Evolutionary conservation across 495 filamentous ascomycete genomes (phyloP).

Genomic region (Apiosordaria backusii): DNA sequence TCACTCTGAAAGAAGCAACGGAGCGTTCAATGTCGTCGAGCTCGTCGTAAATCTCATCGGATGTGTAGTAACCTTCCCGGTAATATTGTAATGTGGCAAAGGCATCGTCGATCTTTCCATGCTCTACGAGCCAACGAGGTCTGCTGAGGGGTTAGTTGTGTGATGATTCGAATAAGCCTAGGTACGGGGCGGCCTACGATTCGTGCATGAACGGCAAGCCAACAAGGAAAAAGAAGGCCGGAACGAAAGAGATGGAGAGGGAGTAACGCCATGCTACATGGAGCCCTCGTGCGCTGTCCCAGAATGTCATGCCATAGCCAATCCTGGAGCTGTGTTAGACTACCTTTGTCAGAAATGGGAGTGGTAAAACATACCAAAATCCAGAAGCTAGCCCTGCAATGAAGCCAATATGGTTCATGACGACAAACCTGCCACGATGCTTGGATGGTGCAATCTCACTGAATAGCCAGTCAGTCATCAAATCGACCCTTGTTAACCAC

Average conservation of each 20-base stretch:
- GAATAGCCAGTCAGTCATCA: background rate
- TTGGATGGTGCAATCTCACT: conserved; percentile 54
- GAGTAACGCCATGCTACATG: conserved; percentile 46
- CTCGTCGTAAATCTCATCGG: conserved; percentile 36
- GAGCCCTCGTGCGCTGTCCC: conserved; percentile 30
- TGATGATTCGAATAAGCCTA: background rate
- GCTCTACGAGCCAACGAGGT: conserved; percentile 50
- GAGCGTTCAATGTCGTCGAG: conserved; percentile 37
- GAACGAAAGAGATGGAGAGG: conserved; percentile 43
- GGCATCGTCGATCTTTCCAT: conserved; percentile 38
- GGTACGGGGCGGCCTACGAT: conserved; percentile 36
- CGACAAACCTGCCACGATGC: conserved; percentile 51
- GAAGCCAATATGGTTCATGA: conserved; percentile 57
- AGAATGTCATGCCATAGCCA: conserved; percentile 45
- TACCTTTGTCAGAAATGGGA: background rate
- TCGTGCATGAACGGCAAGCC: conserved; percentile 50
- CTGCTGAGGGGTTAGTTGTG: conserved; percentile 18
- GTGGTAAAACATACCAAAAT: conserved; percentile 44
- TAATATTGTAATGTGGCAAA: conserved; percentile 40
- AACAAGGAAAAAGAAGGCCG: conserved; percentile 40
- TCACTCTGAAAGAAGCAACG: conserved; percentile 31
- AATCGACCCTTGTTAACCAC: background rate
- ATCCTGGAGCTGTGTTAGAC: conserved; percentile 32
- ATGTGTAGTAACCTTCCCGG: conserved; percentile 40
- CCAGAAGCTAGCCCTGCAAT: conserved; percentile 49